Evolutionary conservation across 805 yeast species (phyloP).

Genomic region (Pichia deserticola): DNA sequence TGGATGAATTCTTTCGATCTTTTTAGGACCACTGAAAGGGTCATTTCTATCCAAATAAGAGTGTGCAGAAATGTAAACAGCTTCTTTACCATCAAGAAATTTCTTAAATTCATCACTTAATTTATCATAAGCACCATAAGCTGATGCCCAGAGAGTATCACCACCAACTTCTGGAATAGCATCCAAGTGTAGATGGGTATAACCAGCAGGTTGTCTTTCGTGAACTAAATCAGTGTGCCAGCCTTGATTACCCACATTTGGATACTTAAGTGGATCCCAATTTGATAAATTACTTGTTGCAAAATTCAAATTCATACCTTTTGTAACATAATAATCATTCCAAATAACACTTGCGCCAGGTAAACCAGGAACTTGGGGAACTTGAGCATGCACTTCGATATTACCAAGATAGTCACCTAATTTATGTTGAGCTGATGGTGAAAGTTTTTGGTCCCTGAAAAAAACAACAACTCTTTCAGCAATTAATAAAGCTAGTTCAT

Average conservation of each 20-base stretch:
- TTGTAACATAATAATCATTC: constrained; percentile 30
- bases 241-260: constrained; percentile 18
- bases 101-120: constrained; percentile 42
- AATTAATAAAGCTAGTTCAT: constrained; percentile 39
- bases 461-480: constrained; percentile 45
- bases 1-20: constrained; percentile 51
- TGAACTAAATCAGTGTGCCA: constrained; percentile 49
- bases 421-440: constrained; percentile 36
- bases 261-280: constrained; percentile 11
- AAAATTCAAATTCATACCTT: constrained; percentile 17
- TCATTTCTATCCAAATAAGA: constrained; percentile 32
- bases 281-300: constrained; percentile 14
- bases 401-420: constrained; percentile 41
- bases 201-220: constrained; percentile 50
- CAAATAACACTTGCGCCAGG: constrained; percentile 37
- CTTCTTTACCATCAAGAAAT: constrained; percentile 47
- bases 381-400: constrained; percentile 33
- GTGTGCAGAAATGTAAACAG: constrained; percentile 36
- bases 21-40: constrained; percentile 40
- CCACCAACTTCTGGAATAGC: constrained; percentile 46
- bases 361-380: constrained; percentile 29
- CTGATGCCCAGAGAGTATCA: constrained; percentile 48
- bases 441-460: constrained; percentile 39
- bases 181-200: constrained; percentile 47
- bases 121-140: constrained; percentile 51